Evolutionary conservation across 306 rosid genomes (phyloP).

Genomic region (Vigna nakashimae): DNA sequence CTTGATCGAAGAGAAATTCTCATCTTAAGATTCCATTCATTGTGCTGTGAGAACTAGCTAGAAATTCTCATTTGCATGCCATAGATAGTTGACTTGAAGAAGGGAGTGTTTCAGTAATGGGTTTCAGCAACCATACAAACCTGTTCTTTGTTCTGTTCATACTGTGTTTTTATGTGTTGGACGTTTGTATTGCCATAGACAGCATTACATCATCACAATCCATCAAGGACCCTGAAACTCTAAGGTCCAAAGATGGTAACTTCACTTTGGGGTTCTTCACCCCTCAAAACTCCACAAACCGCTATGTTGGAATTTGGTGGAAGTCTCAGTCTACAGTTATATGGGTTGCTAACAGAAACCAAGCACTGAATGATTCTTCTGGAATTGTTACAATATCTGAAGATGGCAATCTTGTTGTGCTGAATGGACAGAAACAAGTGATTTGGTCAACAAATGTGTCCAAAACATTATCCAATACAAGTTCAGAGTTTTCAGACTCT

Average conservation of each 20-base stretch:
- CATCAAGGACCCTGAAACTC: not conserved
- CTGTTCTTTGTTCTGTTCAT: not conserved
- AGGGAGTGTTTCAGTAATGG: not conserved
- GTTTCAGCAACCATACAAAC: not conserved
- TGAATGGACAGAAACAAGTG: constrained; percentile 33
- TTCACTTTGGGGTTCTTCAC: constrained; percentile 1
- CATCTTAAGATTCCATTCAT: not conserved
- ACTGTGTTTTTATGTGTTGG: not conserved
- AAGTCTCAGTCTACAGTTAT: not conserved
- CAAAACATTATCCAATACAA: constrained; percentile 28
- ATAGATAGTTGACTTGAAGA: not conserved
- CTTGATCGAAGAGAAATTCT: not conserved
- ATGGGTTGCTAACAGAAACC: constrained; percentile 50
- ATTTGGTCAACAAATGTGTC: constrained; percentile 53
- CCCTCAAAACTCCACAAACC: constrained; percentile 33
- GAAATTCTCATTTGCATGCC: not conserved
- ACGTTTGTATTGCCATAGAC: not conserved
- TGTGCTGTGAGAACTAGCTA: not conserved
- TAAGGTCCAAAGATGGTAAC: not conserved
- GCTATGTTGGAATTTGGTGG: constrained; percentile 43
- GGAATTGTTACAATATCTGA: constrained; percentile 38
- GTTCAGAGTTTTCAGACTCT: constrained; percentile 41
- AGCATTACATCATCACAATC: not conserved
- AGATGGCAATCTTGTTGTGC: constrained; percentile 40
- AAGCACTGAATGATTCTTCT: constrained; percentile 40